These are phyloP conservation scores for Cercospora janseana DNA, from an alignment of 2,329 filamentous ascomycete genomes.

Conservation along the genomic window DNA sequence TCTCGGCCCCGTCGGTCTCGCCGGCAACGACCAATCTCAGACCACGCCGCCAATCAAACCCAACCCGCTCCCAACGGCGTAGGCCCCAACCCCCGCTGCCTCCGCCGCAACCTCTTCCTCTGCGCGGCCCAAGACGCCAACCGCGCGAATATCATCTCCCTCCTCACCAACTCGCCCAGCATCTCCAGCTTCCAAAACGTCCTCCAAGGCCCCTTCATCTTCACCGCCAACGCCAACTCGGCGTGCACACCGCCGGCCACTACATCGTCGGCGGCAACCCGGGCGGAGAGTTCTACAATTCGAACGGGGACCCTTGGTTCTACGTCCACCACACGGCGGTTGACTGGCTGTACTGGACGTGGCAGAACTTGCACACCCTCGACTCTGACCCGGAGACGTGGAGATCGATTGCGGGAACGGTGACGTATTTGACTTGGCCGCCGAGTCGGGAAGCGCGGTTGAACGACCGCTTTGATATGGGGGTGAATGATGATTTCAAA, in stretches of 20 bases:
- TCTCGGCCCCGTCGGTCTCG: slow-evolving; percentile 18
- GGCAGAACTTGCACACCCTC: slow-evolving; percentile 44
- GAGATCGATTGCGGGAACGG: slow-evolving; percentile 14
- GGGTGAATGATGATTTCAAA: slow-evolving; percentile 15
- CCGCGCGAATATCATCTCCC: slow-evolving; percentile 13
- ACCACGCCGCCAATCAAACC: slow-evolving; percentile 26
- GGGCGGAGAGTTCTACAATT: slow-evolving; percentile 42
- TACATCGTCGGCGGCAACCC: slow-evolving; percentile 46
- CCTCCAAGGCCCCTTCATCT: slow-evolving; percentile 18
- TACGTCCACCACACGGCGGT: slow-evolving; percentile 51
- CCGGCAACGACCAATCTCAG: slow-evolving; percentile 6
- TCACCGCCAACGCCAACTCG: slow-evolving; percentile 10
- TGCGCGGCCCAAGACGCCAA: slow-evolving; percentile 5
- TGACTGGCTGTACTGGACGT: slow-evolving; percentile 47
- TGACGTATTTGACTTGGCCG: slow-evolving; percentile 16
- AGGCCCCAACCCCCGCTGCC: slow-evolving; percentile 25
- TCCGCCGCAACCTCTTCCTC: slow-evolving; percentile 19
- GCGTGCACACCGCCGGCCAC: slow-evolving; percentile 47
- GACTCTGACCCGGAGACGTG: not conserved
- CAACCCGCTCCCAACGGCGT: slow-evolving; percentile 27
- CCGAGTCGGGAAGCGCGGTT: slow-evolving; percentile 11
- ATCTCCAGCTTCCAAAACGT: slow-evolving; percentile 21
- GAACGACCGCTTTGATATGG: slow-evolving; percentile 17
- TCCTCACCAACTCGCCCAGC: slow-evolving; percentile 15
- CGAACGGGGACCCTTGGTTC: slow-evolving; percentile 50